Conservation (phyloP, 305 asterid species). For the Striga hermonthica region DNA sequence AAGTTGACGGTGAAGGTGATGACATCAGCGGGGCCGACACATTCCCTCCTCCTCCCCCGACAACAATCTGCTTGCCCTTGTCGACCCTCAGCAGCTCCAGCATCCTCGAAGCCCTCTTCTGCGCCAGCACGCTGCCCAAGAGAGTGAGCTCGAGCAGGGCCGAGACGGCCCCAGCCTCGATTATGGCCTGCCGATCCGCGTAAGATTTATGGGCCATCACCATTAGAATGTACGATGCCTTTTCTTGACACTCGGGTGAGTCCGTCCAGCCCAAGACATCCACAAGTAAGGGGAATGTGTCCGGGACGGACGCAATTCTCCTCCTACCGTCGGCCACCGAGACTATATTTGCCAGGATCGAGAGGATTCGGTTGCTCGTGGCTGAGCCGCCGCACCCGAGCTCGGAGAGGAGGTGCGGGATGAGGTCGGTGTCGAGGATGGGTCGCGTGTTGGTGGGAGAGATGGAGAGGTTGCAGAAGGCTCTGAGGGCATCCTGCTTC, state of each 20-base stretch:
- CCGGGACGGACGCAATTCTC: constrained; percentile 48
- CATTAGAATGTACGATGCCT: constrained; percentile 73
- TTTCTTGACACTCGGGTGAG: constrained; percentile 85
- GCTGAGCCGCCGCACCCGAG: constrained; percentile 57
- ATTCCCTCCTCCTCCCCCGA: constrained; percentile 23
- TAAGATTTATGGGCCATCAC: constrained; percentile 89
- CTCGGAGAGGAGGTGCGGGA: constrained; percentile 47
- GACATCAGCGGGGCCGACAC: constrained; percentile 60
- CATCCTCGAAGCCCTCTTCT: constrained; percentile 82
- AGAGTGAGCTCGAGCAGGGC: constrained; percentile 76
- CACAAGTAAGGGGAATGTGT: constrained; percentile 53
- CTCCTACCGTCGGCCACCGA: constrained; percentile 67
- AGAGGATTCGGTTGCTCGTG: constrained; percentile 64
- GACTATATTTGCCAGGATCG: constrained; percentile 65
- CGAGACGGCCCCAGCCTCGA: constrained; percentile 73
- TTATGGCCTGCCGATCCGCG: constrained; percentile 70
- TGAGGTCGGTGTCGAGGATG: constrained; percentile 52
- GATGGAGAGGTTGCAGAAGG: constrained; percentile 78
- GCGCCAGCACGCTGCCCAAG: constrained; percentile 73
- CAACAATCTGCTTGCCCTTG: constrained; percentile 69
- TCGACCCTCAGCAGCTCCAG: constrained; percentile 65
- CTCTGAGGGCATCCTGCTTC: constrained; percentile 64
- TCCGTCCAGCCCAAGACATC: constrained; percentile 79
- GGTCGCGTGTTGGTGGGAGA: constrained; percentile 45
- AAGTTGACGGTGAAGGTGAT: constrained; percentile 22